Conservation (phyloP, 2,329 filamentous ascomycete species). For the Drechmeria coniospora region DNA sequence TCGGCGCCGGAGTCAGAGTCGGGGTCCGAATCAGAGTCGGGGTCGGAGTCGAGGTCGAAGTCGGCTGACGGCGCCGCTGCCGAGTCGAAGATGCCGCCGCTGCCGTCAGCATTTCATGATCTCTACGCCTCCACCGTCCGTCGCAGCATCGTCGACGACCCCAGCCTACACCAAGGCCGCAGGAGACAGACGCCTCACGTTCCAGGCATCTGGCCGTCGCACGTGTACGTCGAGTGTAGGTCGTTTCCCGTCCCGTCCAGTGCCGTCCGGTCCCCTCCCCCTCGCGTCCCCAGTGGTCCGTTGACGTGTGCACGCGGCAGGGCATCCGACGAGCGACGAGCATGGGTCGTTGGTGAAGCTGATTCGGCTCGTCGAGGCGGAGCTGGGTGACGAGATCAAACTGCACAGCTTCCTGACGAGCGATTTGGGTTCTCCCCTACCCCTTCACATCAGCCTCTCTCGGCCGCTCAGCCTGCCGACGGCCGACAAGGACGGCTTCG, state of each 20-base stretch:
- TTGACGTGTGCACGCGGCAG: slow-evolving; percentile 21
- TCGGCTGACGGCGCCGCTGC: background rate
- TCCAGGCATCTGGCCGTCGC: slow-evolving; percentile 81
- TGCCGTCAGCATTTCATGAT: slow-evolving; percentile 72
- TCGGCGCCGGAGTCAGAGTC: background rate
- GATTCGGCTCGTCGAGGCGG: slow-evolving; percentile 20
- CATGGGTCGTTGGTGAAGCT: slow-evolving; percentile 29
- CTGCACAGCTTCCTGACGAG: slow-evolving; percentile 59
- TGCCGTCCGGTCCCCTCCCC: no score
- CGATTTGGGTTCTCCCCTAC: slow-evolving; percentile 61
- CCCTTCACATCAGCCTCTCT: slow-evolving; percentile 84
- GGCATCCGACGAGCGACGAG: slow-evolving; percentile 36
- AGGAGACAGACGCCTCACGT: slow-evolving; percentile 72
- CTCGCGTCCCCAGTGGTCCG: no score
- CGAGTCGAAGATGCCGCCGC: slow-evolving; percentile 42
- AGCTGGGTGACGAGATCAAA: slow-evolving; percentile 16
- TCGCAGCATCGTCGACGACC: slow-evolving; percentile 65
- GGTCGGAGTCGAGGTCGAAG: no score
- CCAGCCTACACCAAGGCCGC: slow-evolving; percentile 69
- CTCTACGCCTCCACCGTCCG: slow-evolving; percentile 75
- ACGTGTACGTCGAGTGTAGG: slow-evolving; percentile 87
- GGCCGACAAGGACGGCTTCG: slow-evolving; percentile 54
- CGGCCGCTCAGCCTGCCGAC: slow-evolving; percentile 62
- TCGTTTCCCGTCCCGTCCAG: slow-evolving; percentile 7
- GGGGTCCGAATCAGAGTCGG: background rate